Percentiles rank a stretch among this genome's conserved stretches.
phyloP scores from a whole-genome alignment of 257 asterid genomes.

The Ballota nigra region DNA sequence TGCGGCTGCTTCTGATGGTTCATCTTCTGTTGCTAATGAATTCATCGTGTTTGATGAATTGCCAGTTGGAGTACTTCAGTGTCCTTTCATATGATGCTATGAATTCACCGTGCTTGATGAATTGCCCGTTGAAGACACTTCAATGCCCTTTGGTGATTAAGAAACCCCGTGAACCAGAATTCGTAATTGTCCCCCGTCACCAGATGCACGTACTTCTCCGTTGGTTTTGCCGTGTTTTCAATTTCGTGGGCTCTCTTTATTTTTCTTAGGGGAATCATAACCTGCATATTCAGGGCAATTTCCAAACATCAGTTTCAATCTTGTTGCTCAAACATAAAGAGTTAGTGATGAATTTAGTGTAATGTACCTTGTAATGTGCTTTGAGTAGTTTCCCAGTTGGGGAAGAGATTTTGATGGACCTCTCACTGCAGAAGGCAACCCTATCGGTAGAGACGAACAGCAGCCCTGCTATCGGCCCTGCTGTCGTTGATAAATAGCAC shows the following conservation, averaged over 20 bases:
- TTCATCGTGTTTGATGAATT: constrained; percentile 21
- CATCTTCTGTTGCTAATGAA: not conserved
- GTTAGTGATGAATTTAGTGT: too few species aligned
- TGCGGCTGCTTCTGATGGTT: too few species aligned
- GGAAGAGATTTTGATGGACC: constrained; percentile 33
- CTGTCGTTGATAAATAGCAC: constrained; percentile 40
- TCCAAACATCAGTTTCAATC: not conserved
- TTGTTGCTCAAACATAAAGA: not conserved
- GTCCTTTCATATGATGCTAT: constrained; percentile 20
- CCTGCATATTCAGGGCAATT: constrained; percentile 21
- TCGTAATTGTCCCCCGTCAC: constrained; percentile 15
- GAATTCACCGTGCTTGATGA: constrained; percentile 14
- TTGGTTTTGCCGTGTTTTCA: constrained; percentile 32
- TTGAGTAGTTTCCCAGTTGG: constrained; percentile 29
- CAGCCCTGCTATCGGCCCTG: constrained; percentile 41
- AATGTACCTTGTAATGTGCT: constrained; percentile 33
- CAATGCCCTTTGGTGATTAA: constrained; percentile 34
- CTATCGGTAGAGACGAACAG: constrained; percentile 32
- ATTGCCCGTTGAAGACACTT: constrained; percentile 33
- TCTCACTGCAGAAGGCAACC: constrained; percentile 43
- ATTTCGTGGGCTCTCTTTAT: constrained; percentile 31
- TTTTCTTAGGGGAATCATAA: constrained; percentile 35
- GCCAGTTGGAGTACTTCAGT: constrained; percentile 27
- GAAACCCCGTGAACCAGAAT: constrained; percentile 50
- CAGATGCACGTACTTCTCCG: constrained; percentile 40